Evolutionary conservation across 164 flowering plant species (phyloP).

Genomic region (Echeveria elegans): DNA sequence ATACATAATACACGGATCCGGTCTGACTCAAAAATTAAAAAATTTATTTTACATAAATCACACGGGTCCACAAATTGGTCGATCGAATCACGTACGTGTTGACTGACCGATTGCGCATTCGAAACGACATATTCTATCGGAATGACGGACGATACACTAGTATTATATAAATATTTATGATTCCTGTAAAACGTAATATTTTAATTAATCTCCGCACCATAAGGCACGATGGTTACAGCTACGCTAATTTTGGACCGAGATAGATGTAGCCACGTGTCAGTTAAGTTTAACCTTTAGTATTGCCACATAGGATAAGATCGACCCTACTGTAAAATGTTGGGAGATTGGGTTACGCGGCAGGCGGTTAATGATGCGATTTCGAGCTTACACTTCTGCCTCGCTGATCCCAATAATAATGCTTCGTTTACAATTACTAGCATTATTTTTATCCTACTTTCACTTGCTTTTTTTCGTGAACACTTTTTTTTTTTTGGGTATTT

Average conservation of each 20-base stretch:
- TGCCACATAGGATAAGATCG: conserved; percentile 13
- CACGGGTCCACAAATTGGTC: no score
- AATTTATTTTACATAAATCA: no score
- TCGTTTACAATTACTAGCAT: no score
- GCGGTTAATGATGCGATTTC: conserved; percentile 7
- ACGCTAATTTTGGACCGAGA: conserved; percentile 10
- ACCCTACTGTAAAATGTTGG: conserved; percentile 11
- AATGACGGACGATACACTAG: no score
- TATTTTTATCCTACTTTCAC: no score
- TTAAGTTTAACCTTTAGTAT: conserved; percentile 13
- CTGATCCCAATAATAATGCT: conserved; percentile 16
- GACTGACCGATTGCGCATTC: no score
- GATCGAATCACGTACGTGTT: no score
- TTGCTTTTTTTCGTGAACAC: no score
- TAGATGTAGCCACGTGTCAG: conserved; percentile 12
- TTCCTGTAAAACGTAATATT: not conserved
- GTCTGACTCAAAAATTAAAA: no score
- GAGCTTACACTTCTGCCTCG: not conserved
- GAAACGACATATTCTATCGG: no score
- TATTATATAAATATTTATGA: not conserved
- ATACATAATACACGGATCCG: no score
- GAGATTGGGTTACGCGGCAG: conserved; percentile 19
- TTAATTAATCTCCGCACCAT: conserved; percentile 15
- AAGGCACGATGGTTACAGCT: conserved; percentile 46
- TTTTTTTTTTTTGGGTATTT: no score